phyloP scores from a whole-genome alignment of 352 stramenopile genomes.

The Phytopythium sindhum region DNA sequence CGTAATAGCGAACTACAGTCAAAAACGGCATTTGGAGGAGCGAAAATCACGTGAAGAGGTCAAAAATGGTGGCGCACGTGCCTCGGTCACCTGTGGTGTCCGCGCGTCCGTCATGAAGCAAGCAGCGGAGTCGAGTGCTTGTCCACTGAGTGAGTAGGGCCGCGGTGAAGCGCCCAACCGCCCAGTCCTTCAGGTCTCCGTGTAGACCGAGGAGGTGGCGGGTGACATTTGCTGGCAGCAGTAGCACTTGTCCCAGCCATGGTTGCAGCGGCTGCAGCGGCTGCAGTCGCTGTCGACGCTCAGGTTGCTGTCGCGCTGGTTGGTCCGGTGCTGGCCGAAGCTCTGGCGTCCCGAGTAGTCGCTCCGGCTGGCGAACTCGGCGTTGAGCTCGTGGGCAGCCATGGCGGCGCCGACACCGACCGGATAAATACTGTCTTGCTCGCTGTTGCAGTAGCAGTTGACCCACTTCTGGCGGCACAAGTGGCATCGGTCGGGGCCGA shows the following conservation, averaged over 20 bases:
- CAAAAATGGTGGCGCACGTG: background rate
- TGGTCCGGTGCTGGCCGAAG: constrained; percentile 3
- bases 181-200: constrained; percentile 32
- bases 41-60: background rate
- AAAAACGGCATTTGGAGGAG: background rate
- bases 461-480: constrained; percentile 82
- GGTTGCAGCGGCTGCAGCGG: constrained; percentile 64
- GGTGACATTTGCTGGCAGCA: constrained; percentile 75
- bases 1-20: background rate
- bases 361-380: constrained; percentile 6
- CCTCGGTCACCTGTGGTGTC: background rate
- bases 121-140: no score
- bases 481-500: constrained; percentile 72
- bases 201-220: constrained; percentile 60
- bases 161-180: background rate
- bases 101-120: no score
- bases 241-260: constrained; percentile 71
- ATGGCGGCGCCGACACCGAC: constrained; percentile 22
- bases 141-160: no score
- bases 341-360: background rate
- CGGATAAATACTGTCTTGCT: constrained; percentile 66
- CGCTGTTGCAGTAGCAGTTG: constrained; percentile 85
- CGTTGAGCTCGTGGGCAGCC: constrained; percentile 7
- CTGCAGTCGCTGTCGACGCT: constrained; percentile 61
- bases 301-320: constrained; percentile 29